phyloP scores from a whole-genome alignment of 495 filamentous ascomycete genomes.

The Extremus antarcticus region DNA sequence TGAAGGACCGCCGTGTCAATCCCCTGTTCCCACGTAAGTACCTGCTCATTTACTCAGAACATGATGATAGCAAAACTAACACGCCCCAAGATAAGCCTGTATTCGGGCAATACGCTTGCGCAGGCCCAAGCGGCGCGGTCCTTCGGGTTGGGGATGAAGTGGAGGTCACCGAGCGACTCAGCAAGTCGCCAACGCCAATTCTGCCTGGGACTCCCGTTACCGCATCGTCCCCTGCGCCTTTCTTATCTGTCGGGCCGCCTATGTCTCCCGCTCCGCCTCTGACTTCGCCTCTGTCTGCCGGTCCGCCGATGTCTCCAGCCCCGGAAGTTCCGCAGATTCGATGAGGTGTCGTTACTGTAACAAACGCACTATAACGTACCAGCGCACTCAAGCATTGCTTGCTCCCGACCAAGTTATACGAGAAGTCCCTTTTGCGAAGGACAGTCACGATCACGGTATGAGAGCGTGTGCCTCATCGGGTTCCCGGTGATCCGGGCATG shows the following conservation, averaged over 20 bases:
- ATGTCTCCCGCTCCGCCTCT: neutral
- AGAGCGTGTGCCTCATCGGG: no score
- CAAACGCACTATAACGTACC: neutral
- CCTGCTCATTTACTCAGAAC: neutral
- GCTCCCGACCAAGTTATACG: no score
- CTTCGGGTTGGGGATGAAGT: conserved; percentile 18
- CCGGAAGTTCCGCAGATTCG: neutral
- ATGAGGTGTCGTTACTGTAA: neutral
- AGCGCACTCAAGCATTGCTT: no score
- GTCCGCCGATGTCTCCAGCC: neutral
- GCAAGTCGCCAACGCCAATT: neutral
- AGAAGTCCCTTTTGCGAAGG: no score
- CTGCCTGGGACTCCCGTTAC: neutral
- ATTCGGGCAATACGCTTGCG: conserved; percentile 21
- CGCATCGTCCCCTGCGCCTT: neutral
- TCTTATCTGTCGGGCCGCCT: neutral
- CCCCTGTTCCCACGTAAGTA: conserved; percentile 13
- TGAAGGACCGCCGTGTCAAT: conserved; percentile 18
- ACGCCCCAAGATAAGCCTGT: conserved; percentile 13
- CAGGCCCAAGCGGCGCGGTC: conserved; percentile 17
- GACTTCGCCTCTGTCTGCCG: neutral
- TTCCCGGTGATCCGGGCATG: no score
- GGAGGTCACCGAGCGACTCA: conserved; percentile 12
- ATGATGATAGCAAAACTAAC: neutral
- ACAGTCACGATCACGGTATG: no score